Base-by-base conservation (phyloP, 305 asterid genomes). In the Fraxinus sp. region DNA sequence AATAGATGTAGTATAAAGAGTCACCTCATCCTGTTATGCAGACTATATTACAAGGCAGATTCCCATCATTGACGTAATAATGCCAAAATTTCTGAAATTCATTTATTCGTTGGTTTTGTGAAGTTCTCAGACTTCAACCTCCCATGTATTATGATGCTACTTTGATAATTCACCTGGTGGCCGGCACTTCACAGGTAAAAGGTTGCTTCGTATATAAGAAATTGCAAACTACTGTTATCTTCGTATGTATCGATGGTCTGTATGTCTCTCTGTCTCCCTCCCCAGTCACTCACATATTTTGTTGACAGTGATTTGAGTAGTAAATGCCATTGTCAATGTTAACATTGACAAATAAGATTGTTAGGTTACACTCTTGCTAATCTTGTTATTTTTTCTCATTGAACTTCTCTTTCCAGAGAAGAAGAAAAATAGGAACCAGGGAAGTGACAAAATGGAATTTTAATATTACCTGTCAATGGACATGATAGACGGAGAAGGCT, bases 391-490 rank as follows among this genome's bases (percentile, higher is more conserved):
- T 24, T 20, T 64, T 24, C 68, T 24, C 4, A 7, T 18, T 20
- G 28, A 57, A 57, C 68, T 18, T 57, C 68, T 57, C 26, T 57
- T 24, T 64, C 72, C 35, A 64, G 35, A 64, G 28, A 22, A 9
- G 32, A 24, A 20, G 32, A 62, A 62, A 9, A 7, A 22, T 8
- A 22, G 72, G 6, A 64, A 9, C 33, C 71, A 22, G 35, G 7
- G 16, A 64, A 64, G 13, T 62, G 71, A 62, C 30, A 62, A 8
- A 24, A 62, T 16, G 10, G 32, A 62, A 8, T 64, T 64, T 30
- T 83, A 57, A 28, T 41, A 4, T 79, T 20, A 71, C 26, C 75
- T 72, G 73, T 52, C 77, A 8, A 77, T 75, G 46, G 84, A 84
- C 13, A 3, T 80, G 22, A 68, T 55, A 68, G 41, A 75, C 32